Evolutionary conservation across 169 alveolate genomes (phyloP).

Genomic region (Eimeria tenella): DNA sequence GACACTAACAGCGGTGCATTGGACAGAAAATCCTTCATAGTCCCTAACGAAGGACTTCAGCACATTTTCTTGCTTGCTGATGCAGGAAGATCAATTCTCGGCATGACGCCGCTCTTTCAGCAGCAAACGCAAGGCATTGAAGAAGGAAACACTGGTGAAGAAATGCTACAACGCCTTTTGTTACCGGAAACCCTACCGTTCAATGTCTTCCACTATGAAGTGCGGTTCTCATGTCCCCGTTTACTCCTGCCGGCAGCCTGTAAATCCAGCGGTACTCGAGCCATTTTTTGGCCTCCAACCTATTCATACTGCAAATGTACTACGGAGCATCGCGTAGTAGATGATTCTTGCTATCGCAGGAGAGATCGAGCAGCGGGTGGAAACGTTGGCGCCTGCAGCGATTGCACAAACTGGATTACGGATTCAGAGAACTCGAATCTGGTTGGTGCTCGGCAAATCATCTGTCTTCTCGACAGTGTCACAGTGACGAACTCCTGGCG

Average conservation of each 20-base stretch:
- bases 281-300: constrained; percentile 30
- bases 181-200: constrained; percentile 39
- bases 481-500: constrained; percentile 56
- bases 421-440: neutral
- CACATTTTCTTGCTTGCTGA: constrained; percentile 67
- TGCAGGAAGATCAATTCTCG: constrained; percentile 45
- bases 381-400: neutral
- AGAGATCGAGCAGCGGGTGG: neutral
- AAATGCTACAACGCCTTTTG: constrained; percentile 6
- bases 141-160: neutral
- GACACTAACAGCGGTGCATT: neutral
- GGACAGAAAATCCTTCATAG: neutral
- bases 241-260: constrained; percentile 35
- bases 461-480: constrained; percentile 19
- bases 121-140: neutral
- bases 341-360: neutral
- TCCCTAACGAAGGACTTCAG: constrained; percentile 66
- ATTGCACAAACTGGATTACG: neutral
- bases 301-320: neutral
- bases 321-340: neutral
- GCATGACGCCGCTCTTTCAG: constrained; percentile 24
- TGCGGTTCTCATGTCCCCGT: constrained; percentile 52
- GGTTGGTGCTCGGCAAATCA: neutral
- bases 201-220: constrained; percentile 47
- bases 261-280: neutral